Conservation (phyloP, 345 rosid species). For the Citrus sp. region DNA sequence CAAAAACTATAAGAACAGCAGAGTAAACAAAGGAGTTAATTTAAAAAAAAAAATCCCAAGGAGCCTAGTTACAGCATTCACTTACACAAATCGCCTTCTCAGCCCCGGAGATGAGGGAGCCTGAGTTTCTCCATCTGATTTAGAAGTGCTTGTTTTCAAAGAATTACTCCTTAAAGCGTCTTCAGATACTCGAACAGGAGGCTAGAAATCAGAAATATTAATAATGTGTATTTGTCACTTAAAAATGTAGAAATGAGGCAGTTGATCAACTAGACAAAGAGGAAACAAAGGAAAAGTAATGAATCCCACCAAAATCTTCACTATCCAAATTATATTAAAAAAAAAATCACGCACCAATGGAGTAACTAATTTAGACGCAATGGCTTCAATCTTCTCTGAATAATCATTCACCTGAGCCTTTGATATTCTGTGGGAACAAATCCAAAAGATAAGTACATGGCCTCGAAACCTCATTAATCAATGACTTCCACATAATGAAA, state of each 20-base stretch:
- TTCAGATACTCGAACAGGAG: slow-evolving; percentile 32
- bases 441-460: slow-evolving; percentile 7
- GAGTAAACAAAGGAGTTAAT: background rate
- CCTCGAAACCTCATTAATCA: background rate
- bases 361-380: slow-evolving; percentile 59
- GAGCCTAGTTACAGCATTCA: slow-evolving; percentile 4
- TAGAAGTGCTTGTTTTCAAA: slow-evolving; percentile 36
- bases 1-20: background rate
- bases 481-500: background rate
- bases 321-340: background rate
- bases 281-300: background rate
- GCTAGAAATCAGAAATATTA: slow-evolving; percentile 29
- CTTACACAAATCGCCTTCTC: slow-evolving; percentile 82
- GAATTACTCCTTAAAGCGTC: slow-evolving; percentile 34
- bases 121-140: slow-evolving; percentile 35
- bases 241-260: background rate
- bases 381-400: slow-evolving; percentile 68
- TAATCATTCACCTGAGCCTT: slow-evolving; percentile 74
- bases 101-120: slow-evolving; percentile 58
- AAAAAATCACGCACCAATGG: slow-evolving; percentile 36
- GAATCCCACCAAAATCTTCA: background rate
- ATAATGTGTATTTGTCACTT: background rate
- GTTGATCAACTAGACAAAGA: background rate
- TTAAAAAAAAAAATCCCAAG: background rate
- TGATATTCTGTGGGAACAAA: slow-evolving; percentile 46